Conservation (phyloP, 2,329 filamentous ascomycete species). For the Alternaria sp. region DNA sequence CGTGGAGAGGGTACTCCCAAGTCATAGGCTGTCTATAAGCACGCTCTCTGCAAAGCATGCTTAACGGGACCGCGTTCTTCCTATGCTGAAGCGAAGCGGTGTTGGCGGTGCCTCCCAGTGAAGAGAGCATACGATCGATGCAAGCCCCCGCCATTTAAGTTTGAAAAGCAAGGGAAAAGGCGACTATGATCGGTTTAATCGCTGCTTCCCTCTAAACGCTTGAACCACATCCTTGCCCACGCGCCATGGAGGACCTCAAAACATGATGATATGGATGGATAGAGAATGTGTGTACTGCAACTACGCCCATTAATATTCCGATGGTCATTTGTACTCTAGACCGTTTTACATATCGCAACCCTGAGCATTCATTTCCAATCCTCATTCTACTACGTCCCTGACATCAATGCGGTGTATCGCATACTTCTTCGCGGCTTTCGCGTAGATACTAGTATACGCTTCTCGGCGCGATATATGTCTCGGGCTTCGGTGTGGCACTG, state of each 20-base stretch:
- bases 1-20: constrained; percentile 12
- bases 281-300: neutral
- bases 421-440: neutral
- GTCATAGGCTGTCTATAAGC: constrained; percentile 14
- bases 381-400: neutral
- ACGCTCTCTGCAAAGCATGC: neutral
- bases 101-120: neutral
- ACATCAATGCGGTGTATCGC: neutral
- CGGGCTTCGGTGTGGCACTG: neutral
- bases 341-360: neutral
- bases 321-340: neutral
- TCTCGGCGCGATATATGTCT: neutral
- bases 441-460: neutral
- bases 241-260: neutral
- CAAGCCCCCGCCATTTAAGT: neutral
- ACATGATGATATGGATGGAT: neutral
- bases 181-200: neutral
- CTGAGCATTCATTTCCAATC: neutral
- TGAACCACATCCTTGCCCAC: neutral
- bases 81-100: neutral
- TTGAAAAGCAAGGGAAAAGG: neutral
- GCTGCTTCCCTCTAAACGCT: neutral
- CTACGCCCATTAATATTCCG: neutral
- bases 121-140: neutral
- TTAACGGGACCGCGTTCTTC: neutral